Conservation (phyloP, 148 eudicot genomes). For the Rhododendron henanense region DNA sequence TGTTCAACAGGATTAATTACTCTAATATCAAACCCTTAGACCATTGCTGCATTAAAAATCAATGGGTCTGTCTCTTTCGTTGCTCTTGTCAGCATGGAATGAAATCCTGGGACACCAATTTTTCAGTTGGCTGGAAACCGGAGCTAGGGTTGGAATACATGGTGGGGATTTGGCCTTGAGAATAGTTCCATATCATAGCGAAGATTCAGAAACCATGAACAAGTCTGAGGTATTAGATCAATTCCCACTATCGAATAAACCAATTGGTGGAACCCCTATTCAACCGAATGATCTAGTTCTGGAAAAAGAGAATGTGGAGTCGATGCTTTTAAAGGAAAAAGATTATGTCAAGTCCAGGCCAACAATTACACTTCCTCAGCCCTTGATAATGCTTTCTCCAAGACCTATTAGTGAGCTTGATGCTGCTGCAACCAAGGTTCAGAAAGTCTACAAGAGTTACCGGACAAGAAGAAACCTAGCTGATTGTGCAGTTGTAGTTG, state of each 20-base stretch:
- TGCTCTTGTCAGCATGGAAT: constrained; percentile 16
- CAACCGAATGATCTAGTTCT: constrained; percentile 9
- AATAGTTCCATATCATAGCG: neutral
- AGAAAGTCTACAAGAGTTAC: constrained; percentile 32
- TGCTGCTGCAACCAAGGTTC: constrained; percentile 29
- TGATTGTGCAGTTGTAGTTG: constrained; percentile 33
- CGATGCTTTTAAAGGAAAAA: neutral
- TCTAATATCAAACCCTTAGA: neutral
- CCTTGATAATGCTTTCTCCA: constrained; percentile 17
- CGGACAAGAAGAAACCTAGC: constrained; percentile 33
- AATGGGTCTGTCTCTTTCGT: constrained; percentile 21
- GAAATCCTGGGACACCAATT: constrained; percentile 12
- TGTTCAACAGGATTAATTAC: constrained; percentile 7
- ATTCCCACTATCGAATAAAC: neutral
- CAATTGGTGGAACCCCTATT: neutral
- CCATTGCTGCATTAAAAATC: neutral
- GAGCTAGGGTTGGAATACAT: neutral
- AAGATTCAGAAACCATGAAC: constrained; percentile 5
- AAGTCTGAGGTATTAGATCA: constrained; percentile 4
- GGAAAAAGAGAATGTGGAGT: neutral
- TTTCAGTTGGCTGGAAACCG: neutral
- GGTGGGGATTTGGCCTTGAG: constrained; percentile 5
- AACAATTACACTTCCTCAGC: constrained; percentile 8
- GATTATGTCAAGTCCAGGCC: neutral
- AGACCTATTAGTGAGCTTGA: constrained; percentile 27